Percentiles rank a stretch among this genome's conserved stretches.
Evolutionary conservation across 306 rosid species (phyloP).

Genomic region (Prunus kanzakura): DNA sequence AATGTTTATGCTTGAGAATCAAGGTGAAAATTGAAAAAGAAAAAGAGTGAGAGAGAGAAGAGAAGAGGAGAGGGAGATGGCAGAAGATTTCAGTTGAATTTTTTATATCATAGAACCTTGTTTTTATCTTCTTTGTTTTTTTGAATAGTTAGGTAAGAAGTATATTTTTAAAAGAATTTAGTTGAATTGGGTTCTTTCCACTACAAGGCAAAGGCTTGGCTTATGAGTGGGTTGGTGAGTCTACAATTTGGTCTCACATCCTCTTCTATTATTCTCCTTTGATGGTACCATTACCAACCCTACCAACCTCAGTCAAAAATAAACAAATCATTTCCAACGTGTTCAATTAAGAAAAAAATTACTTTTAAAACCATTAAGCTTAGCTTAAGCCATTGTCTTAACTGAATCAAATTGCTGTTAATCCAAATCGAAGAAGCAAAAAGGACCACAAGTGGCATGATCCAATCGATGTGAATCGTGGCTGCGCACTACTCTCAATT

Average conservation of each 20-base stretch:
- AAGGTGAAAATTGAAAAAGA: too few relatives aligned
- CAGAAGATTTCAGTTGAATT: too few relatives aligned
- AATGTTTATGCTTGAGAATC: too few relatives aligned
- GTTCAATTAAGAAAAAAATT: too few relatives aligned
- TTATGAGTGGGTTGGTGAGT: constrained; percentile 13
- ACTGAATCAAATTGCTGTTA: not conserved
- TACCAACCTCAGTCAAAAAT: not conserved
- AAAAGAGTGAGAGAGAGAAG: too few relatives aligned
- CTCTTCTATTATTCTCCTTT: not conserved
- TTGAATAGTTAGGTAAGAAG: too few relatives aligned
- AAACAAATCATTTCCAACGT: not conserved
- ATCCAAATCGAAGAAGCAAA: not conserved
- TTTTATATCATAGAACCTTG: too few relatives aligned
- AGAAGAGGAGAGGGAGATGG: too few relatives aligned
- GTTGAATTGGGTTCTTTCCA: not conserved
- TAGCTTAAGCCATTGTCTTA: not conserved
- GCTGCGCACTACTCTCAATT: not conserved
- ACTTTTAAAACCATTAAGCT: not conserved
- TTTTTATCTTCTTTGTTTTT: too few relatives aligned
- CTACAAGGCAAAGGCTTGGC: not conserved
- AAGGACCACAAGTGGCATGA: not conserved
- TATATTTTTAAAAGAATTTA: too few relatives aligned
- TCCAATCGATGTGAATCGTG: not conserved
- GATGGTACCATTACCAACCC: constrained; percentile 1
- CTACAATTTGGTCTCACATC: constrained; percentile 2